Conservation (phyloP, 2,329 filamentous ascomycete species). For the Tolypocladium guangdongense region DNA sequence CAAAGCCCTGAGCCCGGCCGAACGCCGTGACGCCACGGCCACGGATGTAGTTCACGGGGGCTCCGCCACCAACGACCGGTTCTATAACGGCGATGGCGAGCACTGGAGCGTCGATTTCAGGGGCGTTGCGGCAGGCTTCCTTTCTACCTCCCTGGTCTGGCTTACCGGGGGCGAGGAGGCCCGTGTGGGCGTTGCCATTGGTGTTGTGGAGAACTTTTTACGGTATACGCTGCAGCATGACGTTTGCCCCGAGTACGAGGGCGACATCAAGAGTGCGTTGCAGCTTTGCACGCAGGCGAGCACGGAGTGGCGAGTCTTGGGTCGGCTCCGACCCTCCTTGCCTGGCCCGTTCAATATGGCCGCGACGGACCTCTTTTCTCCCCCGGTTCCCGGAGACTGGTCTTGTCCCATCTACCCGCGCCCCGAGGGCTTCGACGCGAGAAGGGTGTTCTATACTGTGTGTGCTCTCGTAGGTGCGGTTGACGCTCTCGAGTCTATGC, state of each 20-base stretch:
- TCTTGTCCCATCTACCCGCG: slow-evolving; percentile 13
- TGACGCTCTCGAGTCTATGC: slow-evolving; percentile 18
- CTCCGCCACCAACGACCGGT: slow-evolving; percentile 30
- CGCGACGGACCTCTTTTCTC: slow-evolving; percentile 55
- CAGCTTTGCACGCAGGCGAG: slow-evolving; percentile 55
- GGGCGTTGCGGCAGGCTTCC: slow-evolving; percentile 64
- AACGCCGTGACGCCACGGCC: slow-evolving; percentile 54
- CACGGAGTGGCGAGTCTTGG: slow-evolving; percentile 52
- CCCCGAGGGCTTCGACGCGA: slow-evolving; percentile 30
- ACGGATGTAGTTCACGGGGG: slow-evolving; percentile 44
- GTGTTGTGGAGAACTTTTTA: slow-evolving; percentile 74
- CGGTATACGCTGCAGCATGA: slow-evolving; percentile 77
- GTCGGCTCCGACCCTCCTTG: slow-evolving; percentile 38
- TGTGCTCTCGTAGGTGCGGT: slow-evolving; percentile 27
- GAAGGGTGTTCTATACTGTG: slow-evolving; percentile 30
- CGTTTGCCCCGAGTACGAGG: slow-evolving; percentile 71
- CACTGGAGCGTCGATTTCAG: slow-evolving; percentile 74
- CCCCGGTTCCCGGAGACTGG: slow-evolving; percentile 18
- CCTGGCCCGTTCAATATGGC: slow-evolving; percentile 77
- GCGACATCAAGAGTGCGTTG: slow-evolving; percentile 56
- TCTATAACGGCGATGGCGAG: slow-evolving; percentile 40
- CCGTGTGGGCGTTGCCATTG: slow-evolving; percentile 45
- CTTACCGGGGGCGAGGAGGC: slow-evolving; percentile 44
- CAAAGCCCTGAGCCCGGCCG: slow-evolving; percentile 41
- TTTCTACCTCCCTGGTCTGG: slow-evolving; percentile 50